A percentile compares a stretch with the other conserved stretches of the same genome.
Evolutionary conservation across 2,329 filamentous ascomycete species (phyloP).

Genomic region (Phialophora verrucosa): DNA sequence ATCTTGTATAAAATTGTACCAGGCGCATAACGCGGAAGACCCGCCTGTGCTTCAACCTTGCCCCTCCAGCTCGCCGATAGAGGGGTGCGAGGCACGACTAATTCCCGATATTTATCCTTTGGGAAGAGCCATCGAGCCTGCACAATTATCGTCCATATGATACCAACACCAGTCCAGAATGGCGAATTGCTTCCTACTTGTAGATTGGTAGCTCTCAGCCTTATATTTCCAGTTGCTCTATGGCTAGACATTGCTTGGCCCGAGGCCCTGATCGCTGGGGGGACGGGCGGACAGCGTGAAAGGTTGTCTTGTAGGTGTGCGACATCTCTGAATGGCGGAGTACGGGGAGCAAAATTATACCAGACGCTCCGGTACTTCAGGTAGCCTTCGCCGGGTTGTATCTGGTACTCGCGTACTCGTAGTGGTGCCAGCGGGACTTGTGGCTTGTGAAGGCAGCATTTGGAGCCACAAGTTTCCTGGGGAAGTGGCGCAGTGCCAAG

Average conservation of each 20-base stretch:
- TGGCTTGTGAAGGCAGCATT: not conserved
- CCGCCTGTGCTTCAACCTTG: not conserved
- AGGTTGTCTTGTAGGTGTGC: not conserved
- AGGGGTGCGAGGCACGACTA: not conserved
- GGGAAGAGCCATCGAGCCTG: not conserved
- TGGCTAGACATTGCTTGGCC: not conserved
- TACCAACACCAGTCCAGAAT: not conserved
- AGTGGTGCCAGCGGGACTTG: not conserved
- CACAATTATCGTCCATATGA: not conserved
- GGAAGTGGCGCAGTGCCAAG: slow-evolving; percentile 12
- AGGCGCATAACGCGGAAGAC: not conserved
- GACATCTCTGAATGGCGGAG: not conserved
- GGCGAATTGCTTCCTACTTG: not conserved
- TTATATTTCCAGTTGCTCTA: not conserved
- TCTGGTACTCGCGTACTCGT: not conserved
- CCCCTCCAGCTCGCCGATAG: not conserved
- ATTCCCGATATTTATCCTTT: not conserved
- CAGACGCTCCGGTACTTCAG: not conserved
- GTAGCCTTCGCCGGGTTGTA: not conserved
- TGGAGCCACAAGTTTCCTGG: not conserved
- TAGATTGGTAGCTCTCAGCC: not conserved
- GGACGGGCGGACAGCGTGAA: not conserved
- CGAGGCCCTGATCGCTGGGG: not conserved
- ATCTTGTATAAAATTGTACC: not conserved
- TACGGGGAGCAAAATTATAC: not conserved